These are phyloP conservation scores for Fusarium sp. DNA, from an alignment of 2,329 filamentous ascomycete species.

Conservation along the genomic window DNA sequence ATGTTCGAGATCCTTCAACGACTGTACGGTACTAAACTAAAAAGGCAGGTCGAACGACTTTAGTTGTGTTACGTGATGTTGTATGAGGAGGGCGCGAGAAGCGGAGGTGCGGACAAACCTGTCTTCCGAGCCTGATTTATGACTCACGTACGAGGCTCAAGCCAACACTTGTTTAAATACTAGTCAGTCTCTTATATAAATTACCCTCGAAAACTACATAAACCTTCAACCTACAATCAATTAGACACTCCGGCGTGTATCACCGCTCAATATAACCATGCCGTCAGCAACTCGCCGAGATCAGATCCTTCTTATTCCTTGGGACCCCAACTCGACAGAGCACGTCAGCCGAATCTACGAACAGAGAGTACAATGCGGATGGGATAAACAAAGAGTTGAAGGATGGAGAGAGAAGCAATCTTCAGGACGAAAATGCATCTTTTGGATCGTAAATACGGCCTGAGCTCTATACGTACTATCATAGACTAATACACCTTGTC, in stretches of 20 bases:
- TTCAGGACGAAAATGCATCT: conserved; percentile 41
- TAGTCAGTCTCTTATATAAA: neutral
- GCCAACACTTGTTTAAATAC: neutral
- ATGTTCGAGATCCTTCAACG: no score
- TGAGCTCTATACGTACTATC: fast-evolving
- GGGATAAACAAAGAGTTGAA: conserved; percentile 36
- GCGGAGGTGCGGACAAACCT: conserved; percentile 8
- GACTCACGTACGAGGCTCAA: conserved; percentile 7
- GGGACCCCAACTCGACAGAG: conserved; percentile 39
- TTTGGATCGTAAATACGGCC: conserved; percentile 41
- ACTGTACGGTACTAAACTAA: neutral
- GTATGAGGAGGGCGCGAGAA: neutral
- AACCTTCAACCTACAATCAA: neutral
- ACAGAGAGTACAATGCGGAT: conserved; percentile 42
- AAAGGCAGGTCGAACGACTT: neutral
- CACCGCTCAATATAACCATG: neutral
- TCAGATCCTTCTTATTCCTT: conserved; percentile 39
- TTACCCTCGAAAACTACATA: neutral
- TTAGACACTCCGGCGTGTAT: fast-evolving
- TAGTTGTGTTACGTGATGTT: no score
- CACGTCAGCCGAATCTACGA: conserved; percentile 28
- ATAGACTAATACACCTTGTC: conserved; percentile 1
- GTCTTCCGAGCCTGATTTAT: conserved; percentile 3
- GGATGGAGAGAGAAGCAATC: conserved; percentile 37
- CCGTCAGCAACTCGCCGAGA: conserved; percentile 6